Conservation (phyloP, 2,329 filamentous ascomycete genomes). For the Microascus cirrosus region DNA sequence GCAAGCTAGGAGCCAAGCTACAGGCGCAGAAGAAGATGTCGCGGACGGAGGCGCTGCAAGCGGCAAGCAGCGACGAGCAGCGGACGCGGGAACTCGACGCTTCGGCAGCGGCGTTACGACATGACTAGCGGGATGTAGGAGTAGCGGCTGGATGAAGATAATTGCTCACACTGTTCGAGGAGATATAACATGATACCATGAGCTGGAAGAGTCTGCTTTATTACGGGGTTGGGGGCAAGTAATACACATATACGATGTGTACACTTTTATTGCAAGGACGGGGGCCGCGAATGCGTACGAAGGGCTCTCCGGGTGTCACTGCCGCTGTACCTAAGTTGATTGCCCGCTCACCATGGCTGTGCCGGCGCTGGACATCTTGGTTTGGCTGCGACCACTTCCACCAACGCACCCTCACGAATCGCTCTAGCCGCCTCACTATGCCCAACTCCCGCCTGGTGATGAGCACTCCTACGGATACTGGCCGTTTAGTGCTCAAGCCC, state of each 20-base stretch:
- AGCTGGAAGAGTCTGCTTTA: background rate
- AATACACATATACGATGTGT: background rate
- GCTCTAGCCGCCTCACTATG: too few species aligned
- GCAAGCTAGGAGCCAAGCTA: conserved; percentile 61
- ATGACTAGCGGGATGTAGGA: conserved; percentile 14
- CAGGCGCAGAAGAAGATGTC: conserved; percentile 68
- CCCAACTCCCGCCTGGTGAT: too few species aligned
- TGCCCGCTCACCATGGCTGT: too few species aligned
- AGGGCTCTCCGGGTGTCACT: too few species aligned
- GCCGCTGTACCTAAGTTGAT: too few species aligned
- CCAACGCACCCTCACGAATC: too few species aligned
- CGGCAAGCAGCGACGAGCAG: conserved; percentile 56
- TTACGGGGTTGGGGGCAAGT: background rate
- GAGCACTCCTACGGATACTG: too few species aligned
- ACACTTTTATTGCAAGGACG: too few species aligned
- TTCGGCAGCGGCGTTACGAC: conserved; percentile 24
- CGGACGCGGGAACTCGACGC: conserved; percentile 58
- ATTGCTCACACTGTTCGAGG: background rate
- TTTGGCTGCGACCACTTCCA: too few species aligned
- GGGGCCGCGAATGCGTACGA: too few species aligned
- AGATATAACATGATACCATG: background rate
- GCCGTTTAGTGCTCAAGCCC: too few species aligned
- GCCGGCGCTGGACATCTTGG: too few species aligned
- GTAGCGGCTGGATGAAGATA: background rate
- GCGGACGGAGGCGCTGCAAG: conserved; percentile 53